Percentiles rank a stretch among this genome's conserved stretches.
Conservation (phyloP, 2,329 filamentous ascomycete genomes). For the Neofusicoccum cordaticola region DNA sequence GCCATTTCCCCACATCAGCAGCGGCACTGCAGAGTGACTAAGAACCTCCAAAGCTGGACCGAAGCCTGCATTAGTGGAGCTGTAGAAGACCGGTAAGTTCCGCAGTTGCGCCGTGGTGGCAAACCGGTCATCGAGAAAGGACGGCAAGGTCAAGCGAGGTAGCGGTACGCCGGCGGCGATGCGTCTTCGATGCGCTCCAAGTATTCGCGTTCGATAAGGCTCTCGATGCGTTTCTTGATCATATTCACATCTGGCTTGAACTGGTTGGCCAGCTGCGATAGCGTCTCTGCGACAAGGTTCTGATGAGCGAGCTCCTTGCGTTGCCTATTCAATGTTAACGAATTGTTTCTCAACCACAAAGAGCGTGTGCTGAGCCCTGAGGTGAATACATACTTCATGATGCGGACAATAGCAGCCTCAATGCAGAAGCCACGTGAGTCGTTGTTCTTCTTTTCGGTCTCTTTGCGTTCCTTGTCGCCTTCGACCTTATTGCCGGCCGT, state of each 20-base stretch:
- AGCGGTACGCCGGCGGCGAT: conserved; percentile 63
- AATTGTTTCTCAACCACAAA: neutral
- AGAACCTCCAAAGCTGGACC: neutral
- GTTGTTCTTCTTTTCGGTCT: conserved; percentile 73
- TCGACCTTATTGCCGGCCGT: conserved; percentile 81
- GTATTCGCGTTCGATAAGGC: conserved; percentile 73
- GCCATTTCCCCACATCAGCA: neutral
- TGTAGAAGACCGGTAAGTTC: neutral
- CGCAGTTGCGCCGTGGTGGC: neutral
- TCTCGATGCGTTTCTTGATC: conserved; percentile 80
- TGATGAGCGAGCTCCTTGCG: conserved; percentile 70
- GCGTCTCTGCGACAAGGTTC: conserved; percentile 68
- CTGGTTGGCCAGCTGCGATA: conserved; percentile 64
- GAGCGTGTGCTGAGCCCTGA: neutral
- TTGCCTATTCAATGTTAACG: conserved; percentile 51
- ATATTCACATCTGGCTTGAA: conserved; percentile 75
- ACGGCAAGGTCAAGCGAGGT: conserved; percentile 57
- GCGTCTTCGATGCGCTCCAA: conserved; percentile 71
- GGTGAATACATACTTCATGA: conserved; percentile 72
- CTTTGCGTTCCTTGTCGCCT: conserved; percentile 62
- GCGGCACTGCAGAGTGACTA: neutral
- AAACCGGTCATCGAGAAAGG: neutral
- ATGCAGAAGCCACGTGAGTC: conserved; percentile 68
- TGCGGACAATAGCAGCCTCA: conserved; percentile 74
- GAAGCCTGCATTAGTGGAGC: neutral